Percentiles rank a stretch among this genome's conserved stretches.
phyloP scores from a whole-genome alignment of 768 basidiomycete species.

The Thelephora ganbajun region DNA sequence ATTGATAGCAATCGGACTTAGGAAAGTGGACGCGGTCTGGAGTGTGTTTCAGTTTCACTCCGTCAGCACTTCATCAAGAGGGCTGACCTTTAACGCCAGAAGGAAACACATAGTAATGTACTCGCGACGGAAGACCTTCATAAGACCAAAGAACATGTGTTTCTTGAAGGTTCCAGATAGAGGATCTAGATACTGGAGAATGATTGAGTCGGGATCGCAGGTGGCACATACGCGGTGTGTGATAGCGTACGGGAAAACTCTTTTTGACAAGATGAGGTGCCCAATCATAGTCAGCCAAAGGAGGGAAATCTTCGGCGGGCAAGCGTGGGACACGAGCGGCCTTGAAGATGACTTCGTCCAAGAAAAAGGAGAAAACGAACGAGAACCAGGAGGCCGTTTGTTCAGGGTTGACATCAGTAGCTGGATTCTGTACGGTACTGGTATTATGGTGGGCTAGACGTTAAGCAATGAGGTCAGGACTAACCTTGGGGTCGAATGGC shows the following conservation, averaged over 20 bases:
- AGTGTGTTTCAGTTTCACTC: not conserved
- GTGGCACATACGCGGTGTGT: constrained; percentile 13
- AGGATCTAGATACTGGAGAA: constrained; percentile 22
- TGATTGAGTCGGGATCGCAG: not conserved
- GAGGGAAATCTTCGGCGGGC: constrained; percentile 21
- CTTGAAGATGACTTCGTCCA: constrained; percentile 20
- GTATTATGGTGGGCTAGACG: not conserved
- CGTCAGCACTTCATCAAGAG: not conserved
- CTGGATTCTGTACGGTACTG: constrained; percentile 6
- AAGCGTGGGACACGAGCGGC: constrained; percentile 20
- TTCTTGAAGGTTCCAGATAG: constrained; percentile 16
- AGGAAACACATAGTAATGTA: constrained; percentile 7
- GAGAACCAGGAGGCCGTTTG: constrained; percentile 30
- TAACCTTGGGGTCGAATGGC: constrained; percentile 24
- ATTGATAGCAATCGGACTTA: constrained; percentile 21
- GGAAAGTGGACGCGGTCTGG: constrained; percentile 11
- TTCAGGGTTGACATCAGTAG: constrained; percentile 22
- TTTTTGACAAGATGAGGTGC: constrained; percentile 12
- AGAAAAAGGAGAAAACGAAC: constrained; percentile 24
- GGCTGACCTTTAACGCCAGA: constrained; percentile 10
- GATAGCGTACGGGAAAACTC: constrained; percentile 13
- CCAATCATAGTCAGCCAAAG: constrained; percentile 18
- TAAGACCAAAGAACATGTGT: constrained; percentile 22
- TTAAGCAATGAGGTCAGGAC: not conserved
- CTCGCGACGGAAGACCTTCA: constrained; percentile 15